Evolutionary conservation across 352 stramenopile genomes (phyloP).

Genomic region (Phytophthora sansomeana): DNA sequence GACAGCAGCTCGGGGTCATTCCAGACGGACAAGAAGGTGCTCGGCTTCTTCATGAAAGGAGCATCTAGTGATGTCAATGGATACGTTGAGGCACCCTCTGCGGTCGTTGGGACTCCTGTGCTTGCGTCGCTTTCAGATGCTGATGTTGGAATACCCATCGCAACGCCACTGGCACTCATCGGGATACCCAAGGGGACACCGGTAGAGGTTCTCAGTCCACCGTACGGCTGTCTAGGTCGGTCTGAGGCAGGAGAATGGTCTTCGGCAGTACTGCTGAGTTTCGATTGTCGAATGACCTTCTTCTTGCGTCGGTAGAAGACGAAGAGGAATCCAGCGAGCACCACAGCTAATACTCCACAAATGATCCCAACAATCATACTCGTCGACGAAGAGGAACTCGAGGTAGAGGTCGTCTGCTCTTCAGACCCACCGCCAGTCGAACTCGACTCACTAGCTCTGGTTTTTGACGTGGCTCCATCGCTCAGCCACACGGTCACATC

Average conservation of each 20-base stretch:
- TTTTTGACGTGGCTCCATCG: conserved; percentile 22
- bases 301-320: conserved; percentile 26
- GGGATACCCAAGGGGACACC: conserved; percentile 32
- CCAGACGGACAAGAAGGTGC: conserved; percentile 37
- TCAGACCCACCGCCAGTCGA: conserved; percentile 16
- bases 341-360: conserved; percentile 24
- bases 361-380: conserved; percentile 32
- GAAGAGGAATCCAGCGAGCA: conserved; percentile 20
- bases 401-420: background rate
- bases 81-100: conserved; percentile 9
- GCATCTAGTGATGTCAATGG: conserved; percentile 6
- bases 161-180: conserved; percentile 28
- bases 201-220: conserved; percentile 19
- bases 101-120: conserved; percentile 19
- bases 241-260: conserved; percentile 21
- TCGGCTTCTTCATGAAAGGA: conserved; percentile 13
- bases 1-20: conserved; percentile 36
- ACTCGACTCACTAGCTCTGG: conserved; percentile 19
- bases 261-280: conserved; percentile 23
- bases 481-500: conserved; percentile 35
- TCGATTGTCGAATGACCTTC: conserved; percentile 10
- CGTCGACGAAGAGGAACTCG: conserved; percentile 18
- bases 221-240: conserved; percentile 15
- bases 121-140: conserved; percentile 5
- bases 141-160: conserved; percentile 27